These are phyloP conservation scores for Cladophialophora psammophila DNA, from an alignment of 2,329 filamentous ascomycete species.

Conservation along the genomic window DNA sequence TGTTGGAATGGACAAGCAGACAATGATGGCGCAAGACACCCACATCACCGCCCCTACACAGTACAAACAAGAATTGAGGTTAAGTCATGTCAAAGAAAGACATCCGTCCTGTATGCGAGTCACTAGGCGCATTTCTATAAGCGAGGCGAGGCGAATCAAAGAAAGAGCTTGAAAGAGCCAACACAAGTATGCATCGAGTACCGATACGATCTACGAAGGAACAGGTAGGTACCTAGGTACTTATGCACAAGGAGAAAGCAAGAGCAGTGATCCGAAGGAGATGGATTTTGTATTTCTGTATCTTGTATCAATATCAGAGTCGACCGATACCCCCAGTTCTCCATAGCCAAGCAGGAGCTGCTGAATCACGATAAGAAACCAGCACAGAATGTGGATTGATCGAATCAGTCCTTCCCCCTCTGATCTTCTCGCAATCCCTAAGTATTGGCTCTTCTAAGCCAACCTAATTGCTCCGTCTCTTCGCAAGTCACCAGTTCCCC, in stretches of 20 bases:
- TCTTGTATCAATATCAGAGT: conserved; percentile 5
- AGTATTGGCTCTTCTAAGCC: not conserved
- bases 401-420: conserved; percentile 4
- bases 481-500: not conserved
- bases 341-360: conserved; percentile 5
- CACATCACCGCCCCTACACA: too few species aligned
- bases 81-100: too few species aligned
- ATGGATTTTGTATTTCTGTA: conserved; percentile 17
- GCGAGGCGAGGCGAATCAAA: too few species aligned
- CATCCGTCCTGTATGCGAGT: too few species aligned
- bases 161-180: too few species aligned
- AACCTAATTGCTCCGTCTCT: not conserved
- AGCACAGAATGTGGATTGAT: conserved; percentile 9
- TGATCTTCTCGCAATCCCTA: not conserved
- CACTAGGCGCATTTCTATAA: too few species aligned
- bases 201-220: too few species aligned
- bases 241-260: not conserved
- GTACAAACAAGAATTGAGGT: too few species aligned
- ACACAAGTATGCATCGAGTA: too few species aligned
- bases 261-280: not conserved
- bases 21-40: too few species aligned
- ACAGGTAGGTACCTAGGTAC: too few species aligned
- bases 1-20: too few species aligned
- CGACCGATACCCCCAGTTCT: not conserved
- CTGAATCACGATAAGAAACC: not conserved